These are phyloP conservation scores for Exophiala aquamarina DNA, from an alignment of 2,329 filamentous ascomycete genomes.

Conservation along the genomic window DNA sequence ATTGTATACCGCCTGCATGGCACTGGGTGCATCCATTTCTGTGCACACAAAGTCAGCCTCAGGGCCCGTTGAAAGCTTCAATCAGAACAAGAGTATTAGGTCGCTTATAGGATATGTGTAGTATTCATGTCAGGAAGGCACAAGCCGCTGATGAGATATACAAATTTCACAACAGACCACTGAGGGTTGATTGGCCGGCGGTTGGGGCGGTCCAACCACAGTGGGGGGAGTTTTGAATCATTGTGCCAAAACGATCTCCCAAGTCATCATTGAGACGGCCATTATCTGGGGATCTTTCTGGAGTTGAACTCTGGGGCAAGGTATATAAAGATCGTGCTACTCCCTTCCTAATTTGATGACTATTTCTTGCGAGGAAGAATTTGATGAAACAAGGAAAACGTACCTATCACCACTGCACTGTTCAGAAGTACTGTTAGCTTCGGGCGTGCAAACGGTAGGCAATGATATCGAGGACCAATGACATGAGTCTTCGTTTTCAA, in stretches of 20 bases:
- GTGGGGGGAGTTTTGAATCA: constrained; percentile 2
- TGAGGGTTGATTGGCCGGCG: constrained; percentile 3
- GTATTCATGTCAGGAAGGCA: no score
- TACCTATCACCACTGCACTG: constrained; percentile 44
- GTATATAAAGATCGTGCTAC: constrained; percentile 11
- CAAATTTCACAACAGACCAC: no score
- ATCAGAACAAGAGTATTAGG: no score
- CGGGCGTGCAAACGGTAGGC: background rate
- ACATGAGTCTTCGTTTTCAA: background rate
- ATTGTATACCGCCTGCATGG: constrained; percentile 21
- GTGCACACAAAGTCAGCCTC: constrained; percentile 12
- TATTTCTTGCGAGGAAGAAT: background rate
- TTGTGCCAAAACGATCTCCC: constrained; percentile 13
- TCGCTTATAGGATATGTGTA: no score
- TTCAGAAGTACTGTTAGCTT: constrained; percentile 12
- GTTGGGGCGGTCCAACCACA: background rate
- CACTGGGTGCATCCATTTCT: constrained; percentile 26
- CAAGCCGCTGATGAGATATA: no score
- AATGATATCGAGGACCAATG: background rate
- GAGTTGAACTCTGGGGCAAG: constrained; percentile 13
- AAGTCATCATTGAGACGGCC: background rate
- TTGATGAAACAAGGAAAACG: constrained; percentile 18
- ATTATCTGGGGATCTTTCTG: background rate
- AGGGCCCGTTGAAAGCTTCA: background rate
- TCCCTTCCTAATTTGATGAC: background rate